Base-by-base conservation (phyloP, 805 yeast species). In the Schizosaccharomyces octosporus region DNA sequence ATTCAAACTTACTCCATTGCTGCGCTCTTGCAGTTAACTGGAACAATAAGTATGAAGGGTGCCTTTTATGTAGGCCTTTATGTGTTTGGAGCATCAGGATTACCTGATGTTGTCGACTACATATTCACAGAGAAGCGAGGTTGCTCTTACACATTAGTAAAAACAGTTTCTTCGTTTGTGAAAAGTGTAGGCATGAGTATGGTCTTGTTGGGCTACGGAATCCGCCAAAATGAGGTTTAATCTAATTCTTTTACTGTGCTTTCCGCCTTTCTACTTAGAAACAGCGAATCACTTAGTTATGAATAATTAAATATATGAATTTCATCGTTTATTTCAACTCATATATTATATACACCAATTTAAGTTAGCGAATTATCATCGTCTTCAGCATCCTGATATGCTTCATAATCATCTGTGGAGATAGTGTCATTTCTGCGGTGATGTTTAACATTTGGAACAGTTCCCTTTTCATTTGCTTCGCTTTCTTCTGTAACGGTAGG, bases 111-210 rank as follows among this genome's bases (percentile, higher is more conserved):
- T 27, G 68, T 72, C 42, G 62, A 66, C 62, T 66, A 65, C 55
- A 51, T 72, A 62, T 62, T 72, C 59, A 63, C 71, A 54, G 70
- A 72, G 60, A 66, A 67, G 66, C 66, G 69, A 63, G 67, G 72
- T 21, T 21, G 66, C 3, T 73, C 72, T 61, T 67, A 66, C 31
- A 62, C 72, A 29, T 64, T 67, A 39, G 69, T 72, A 59, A 64
- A 66, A 63, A 61, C 66, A 32, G 68, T 68, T n/a, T 66, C 69
- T 24, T 65, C 72, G 57, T 62, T 72, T 43, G 67, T 73, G 31
- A 74, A 73, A 67, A 73, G 75, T 36, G 74, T 73, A 27, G 75
- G 75, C 32, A 66, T 73, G 48, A 65, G 75, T 5, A 65, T 72
- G 45, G 68, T 69, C 15, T 67, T 73, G 59, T 67, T 70, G 59